Base-by-base conservation (phyloP, 2,329 filamentous ascomycete genomes). In the Hirsutella rhossiliensis region DNA sequence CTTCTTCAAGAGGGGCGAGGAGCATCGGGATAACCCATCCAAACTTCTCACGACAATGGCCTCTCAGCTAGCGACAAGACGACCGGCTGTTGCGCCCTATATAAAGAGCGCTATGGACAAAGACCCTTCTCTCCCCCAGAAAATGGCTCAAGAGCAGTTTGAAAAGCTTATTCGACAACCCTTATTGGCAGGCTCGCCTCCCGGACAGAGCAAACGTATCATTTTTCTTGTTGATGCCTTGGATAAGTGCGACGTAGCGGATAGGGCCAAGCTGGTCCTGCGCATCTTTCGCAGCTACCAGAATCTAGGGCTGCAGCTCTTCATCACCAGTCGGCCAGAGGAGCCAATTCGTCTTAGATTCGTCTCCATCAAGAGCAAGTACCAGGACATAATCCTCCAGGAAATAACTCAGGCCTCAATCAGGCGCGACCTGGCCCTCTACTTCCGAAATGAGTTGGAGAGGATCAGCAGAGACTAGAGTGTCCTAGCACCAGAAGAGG, bases 1-100 rank as follows among this genome's bases (percentile, higher is more conserved):
- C 49, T 69, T 70, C 54, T 72, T 72, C 53, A 67, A 66, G 43
- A 61, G 56, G 46, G 65, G 62, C 1, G 64, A 66, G 41, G 53
- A 50, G 4, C 63, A 69, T 47, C 57, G 62, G 23, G 58, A 61
- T 2, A 57, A 56, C 38, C 56, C 59, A 2, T 49, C 49, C 5
- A 58, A 54, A 40, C 56, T 73, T 32, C 59, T 72, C 15, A 54
- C 64, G 0, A 71, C 66, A 0, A 52, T 73, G 29, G 59, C 62
- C 6, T 45, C 45, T 9, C 55, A 68, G 34, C 50, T 71, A 3
- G 50, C 54, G 1, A 31, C 19, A 0, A 49, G 45, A 11, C 45
- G 62, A 12, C 61, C 63, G 15, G 36, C 44, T 3, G 37, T 68
- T 2, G 54, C 49, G 2, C 43, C 23, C 4, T 36, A 51, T 12